A percentile compares a stretch with the other conserved stretches of the same genome.
Evolutionary conservation across 352 stramenopile genomes (phyloP).

Genomic region (Lagenidium giganteum): DNA sequence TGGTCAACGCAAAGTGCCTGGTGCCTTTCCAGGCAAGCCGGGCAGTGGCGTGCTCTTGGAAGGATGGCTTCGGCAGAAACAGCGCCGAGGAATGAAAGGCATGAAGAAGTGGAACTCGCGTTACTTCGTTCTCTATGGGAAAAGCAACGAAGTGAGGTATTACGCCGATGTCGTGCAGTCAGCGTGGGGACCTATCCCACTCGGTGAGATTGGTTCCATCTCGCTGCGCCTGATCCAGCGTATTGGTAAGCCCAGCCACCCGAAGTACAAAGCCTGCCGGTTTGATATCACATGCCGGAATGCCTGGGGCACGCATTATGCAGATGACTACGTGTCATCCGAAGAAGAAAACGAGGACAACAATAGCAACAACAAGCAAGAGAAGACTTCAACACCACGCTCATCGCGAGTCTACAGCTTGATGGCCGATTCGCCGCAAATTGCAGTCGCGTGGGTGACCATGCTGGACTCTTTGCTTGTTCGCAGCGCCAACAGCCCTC

Average conservation of each 20-base stretch:
- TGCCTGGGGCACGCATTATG: slow-evolving; percentile 69
- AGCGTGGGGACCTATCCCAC: slow-evolving; percentile 66
- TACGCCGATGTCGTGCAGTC: slow-evolving; percentile 77
- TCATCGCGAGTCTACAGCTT: slow-evolving; percentile 72
- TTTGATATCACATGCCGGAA: slow-evolving; percentile 84
- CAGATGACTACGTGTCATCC: slow-evolving; percentile 74
- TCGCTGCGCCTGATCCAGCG: slow-evolving; percentile 76
- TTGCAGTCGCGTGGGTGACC: slow-evolving; percentile 64
- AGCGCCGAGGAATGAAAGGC: slow-evolving; percentile 69
- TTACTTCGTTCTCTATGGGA: slow-evolving; percentile 77
- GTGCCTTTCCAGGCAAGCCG: slow-evolving; percentile 35
- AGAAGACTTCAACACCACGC: slow-evolving; percentile 50
- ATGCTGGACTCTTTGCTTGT: slow-evolving; percentile 68
- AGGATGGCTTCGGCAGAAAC: slow-evolving; percentile 79
- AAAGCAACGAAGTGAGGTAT: slow-evolving; percentile 73
- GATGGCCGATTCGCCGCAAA: slow-evolving; percentile 72
- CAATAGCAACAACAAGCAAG: slow-evolving; percentile 20
- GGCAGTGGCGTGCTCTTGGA: slow-evolving; percentile 74
- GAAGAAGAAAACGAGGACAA: slow-evolving; percentile 56
- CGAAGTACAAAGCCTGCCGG: slow-evolving; percentile 79
- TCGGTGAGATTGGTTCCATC: slow-evolving; percentile 77
- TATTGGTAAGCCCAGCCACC: slow-evolving; percentile 70
- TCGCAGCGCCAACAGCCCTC: slow-evolving; percentile 73
- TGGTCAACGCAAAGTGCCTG: slow-evolving; percentile 44
- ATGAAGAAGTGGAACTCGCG: slow-evolving; percentile 84